Evolutionary conservation across 306 rosid genomes (phyloP).

Genomic region (Mimosa pudica): DNA sequence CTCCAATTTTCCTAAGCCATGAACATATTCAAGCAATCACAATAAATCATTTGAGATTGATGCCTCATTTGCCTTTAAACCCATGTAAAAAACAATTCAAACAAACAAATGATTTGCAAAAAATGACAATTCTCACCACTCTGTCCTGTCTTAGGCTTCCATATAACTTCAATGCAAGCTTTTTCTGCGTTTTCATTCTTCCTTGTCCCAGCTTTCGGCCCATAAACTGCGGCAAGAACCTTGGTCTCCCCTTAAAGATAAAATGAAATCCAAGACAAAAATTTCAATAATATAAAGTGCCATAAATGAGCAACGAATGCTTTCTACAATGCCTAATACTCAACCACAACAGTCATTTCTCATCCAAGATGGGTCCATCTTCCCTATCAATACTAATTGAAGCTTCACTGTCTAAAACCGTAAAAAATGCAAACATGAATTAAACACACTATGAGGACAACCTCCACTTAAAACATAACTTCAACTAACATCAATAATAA

Average conservation of each 20-base stretch:
- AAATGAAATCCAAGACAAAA: neutral
- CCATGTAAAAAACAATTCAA: neutral
- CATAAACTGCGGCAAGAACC: conserved; percentile 83
- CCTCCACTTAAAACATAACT: neutral
- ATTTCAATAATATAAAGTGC: neutral
- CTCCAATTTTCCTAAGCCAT: conserved; percentile 62
- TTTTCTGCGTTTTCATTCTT: conserved; percentile 91
- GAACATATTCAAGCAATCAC: neutral
- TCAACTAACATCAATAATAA: neutral
- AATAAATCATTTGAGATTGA: neutral
- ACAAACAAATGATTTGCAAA: neutral
- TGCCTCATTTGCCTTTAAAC: neutral
- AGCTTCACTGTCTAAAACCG: neutral
- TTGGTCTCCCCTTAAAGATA: conserved; percentile 69
- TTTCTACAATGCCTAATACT: neutral
- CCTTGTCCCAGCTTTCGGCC: conserved; percentile 84
- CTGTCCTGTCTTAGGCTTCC: conserved; percentile 94
- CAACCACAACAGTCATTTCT: neutral
- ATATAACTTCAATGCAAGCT: conserved; percentile 88
- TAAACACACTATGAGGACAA: neutral
- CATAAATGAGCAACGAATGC: neutral
- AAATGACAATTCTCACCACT: conserved; percentile 44
- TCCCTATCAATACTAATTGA: neutral
- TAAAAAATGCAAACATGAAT: neutral
- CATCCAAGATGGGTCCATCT: neutral